Conservation (phyloP, 768 basidiomycete species). For the Sporobolomyces pararoseus region DNA sequence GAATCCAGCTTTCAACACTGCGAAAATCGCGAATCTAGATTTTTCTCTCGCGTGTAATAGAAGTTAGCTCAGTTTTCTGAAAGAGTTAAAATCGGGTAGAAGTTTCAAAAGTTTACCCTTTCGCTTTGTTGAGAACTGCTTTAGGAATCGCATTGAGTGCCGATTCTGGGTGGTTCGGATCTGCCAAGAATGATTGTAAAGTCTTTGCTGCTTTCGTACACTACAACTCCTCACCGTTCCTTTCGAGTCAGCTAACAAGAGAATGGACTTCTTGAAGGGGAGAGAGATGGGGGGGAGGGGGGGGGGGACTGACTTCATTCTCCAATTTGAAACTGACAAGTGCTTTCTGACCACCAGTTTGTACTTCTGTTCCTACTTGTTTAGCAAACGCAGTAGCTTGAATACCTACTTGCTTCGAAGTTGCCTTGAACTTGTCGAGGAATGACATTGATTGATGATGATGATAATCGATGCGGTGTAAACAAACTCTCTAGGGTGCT, state of each 20-base stretch:
- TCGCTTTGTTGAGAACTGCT: conserved; percentile 77
- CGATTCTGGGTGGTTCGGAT: conserved; percentile 78
- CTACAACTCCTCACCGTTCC: not conserved
- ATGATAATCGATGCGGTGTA: not conserved
- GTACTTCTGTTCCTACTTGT: conserved; percentile 64
- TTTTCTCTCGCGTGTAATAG: too few relatives aligned
- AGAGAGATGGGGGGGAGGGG: not conserved
- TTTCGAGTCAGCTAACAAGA: not conserved
- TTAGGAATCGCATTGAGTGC: conserved; percentile 93
- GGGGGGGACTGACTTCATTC: conserved; percentile 57
- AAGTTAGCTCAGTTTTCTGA: too few relatives aligned
- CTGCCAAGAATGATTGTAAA: conserved; percentile 74
- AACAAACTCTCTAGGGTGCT: not conserved
- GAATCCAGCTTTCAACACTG: conserved; percentile 76
- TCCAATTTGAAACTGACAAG: conserved; percentile 82
- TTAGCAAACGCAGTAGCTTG: conserved; percentile 74
- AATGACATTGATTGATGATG: conserved; percentile 13
- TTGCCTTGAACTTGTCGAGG: conserved; percentile 73
- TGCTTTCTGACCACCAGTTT: conserved; percentile 70
- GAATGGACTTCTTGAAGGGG: not conserved
- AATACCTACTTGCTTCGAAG: conserved; percentile 73
- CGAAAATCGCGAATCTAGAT: conserved; percentile 70
- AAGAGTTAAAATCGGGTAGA: too few relatives aligned
- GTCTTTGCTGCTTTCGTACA: conserved; percentile 77
- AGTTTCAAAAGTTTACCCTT: conserved; percentile 57